Percentiles rank a stretch among this genome's conserved stretches.
These are phyloP conservation scores for Colletotrichum zoysiae DNA, from an alignment of 2,329 filamentous ascomycete genomes.

Conservation along the genomic window DNA sequence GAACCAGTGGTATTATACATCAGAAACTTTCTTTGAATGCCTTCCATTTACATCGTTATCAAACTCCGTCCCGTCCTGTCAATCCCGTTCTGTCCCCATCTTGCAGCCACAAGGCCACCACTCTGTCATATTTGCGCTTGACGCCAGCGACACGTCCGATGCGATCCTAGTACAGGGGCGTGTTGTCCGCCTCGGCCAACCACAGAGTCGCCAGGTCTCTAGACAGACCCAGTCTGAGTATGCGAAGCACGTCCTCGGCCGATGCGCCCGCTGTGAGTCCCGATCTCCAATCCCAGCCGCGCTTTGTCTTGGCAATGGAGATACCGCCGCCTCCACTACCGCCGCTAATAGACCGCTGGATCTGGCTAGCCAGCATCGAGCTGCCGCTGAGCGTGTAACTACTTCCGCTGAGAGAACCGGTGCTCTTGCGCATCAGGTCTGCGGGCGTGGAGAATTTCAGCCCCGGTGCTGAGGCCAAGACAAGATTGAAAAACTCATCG, in stretches of 20 bases:
- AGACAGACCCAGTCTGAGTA: slow-evolving; percentile 79
- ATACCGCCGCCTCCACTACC: slow-evolving; percentile 60
- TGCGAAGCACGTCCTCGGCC: slow-evolving; percentile 77
- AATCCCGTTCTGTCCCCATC: neutral
- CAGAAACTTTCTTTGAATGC: slow-evolving; percentile 14
- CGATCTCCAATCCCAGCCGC: slow-evolving; percentile 83
- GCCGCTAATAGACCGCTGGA: slow-evolving; percentile 69
- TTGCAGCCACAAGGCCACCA: neutral
- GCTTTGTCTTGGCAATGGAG: slow-evolving; percentile 55
- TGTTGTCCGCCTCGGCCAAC: slow-evolving; percentile 74
- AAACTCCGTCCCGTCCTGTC: slow-evolving; percentile 8
- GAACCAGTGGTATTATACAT: slow-evolving; percentile 25
- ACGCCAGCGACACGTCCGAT: slow-evolving; percentile 34
- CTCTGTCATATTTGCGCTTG: slow-evolving; percentile 34
- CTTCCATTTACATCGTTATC: slow-evolving; percentile 28
- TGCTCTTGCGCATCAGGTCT: slow-evolving; percentile 71
- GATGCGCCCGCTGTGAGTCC: slow-evolving; percentile 77
- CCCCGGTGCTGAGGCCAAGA: slow-evolving; percentile 77
- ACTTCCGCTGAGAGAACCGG: slow-evolving; percentile 63
- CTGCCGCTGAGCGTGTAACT: slow-evolving; percentile 80
- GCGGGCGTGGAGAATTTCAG: slow-evolving; percentile 72
- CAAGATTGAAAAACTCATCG: slow-evolving; percentile 82
- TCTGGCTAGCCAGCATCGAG: slow-evolving; percentile 74
- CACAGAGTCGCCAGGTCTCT: slow-evolving; percentile 79
- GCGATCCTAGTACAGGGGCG: slow-evolving; percentile 55